Percentiles rank a stretch among this genome's conserved stretches.
Conservation (phyloP, 768 basidiomycete species). For the Suillus tomentosus region DNA sequence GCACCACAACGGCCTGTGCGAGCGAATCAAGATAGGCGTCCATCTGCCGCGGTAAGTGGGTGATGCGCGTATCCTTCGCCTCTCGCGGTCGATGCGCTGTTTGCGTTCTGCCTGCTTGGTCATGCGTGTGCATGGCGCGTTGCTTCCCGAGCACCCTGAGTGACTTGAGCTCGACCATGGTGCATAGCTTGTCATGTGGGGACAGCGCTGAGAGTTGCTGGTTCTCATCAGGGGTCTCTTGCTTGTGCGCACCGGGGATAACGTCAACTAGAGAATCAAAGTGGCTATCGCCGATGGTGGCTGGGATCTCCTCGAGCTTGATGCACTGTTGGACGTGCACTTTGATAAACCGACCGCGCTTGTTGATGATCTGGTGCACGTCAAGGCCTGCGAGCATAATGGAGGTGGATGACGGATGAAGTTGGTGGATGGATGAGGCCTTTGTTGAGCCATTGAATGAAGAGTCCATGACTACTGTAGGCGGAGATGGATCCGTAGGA, state of each 20-base stretch:
- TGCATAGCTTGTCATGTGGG: constrained; percentile 81
- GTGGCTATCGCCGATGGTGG: constrained; percentile 80
- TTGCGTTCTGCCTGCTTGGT: constrained; percentile 90
- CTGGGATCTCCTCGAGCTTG: constrained; percentile 76
- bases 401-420: constrained; percentile 64
- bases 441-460: constrained; percentile 7
- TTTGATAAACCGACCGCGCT: constrained; percentile 89
- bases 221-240: constrained; percentile 27
- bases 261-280: constrained; percentile 54
- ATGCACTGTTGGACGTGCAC: constrained; percentile 87
- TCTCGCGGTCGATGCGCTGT: constrained; percentile 90
- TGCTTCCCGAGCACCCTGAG: constrained; percentile 91
- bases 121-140: constrained; percentile 78
- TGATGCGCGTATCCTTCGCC: constrained; percentile 98
- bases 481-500: constrained; percentile 1
- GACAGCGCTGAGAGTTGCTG: constrained; percentile 29
- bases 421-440: neutral
- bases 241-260: constrained; percentile 17
- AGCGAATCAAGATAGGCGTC: constrained; percentile 94
- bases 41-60: constrained; percentile 91
- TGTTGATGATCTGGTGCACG: constrained; percentile 86
- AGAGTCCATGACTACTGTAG: constrained; percentile 9
- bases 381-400: constrained; percentile 92
- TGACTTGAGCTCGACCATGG: constrained; percentile 90
- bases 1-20: constrained; percentile 89